A percentile compares a stretch with the other conserved stretches of the same genome.
These are phyloP conservation scores for Nasturtium officinale DNA, from an alignment of 345 rosid species.

Conservation along the genomic window DNA sequence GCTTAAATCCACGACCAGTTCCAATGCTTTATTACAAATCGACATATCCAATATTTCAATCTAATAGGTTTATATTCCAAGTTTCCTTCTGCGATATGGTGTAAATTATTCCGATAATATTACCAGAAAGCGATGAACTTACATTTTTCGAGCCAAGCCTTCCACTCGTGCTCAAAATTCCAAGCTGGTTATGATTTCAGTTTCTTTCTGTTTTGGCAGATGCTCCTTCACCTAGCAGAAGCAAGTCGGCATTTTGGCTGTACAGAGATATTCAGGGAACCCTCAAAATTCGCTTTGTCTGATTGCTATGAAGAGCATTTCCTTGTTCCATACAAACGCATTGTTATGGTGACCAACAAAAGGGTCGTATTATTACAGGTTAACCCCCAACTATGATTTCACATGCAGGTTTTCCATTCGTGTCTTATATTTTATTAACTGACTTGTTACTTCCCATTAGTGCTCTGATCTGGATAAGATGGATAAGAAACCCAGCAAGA, in stretches of 20 bases:
- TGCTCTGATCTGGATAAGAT: constrained; percentile 72
- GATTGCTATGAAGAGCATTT: constrained; percentile 90
- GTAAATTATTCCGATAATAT: not conserved
- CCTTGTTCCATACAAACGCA: constrained; percentile 71
- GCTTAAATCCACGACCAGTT: constrained; percentile 13
- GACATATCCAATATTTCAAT: constrained; percentile 9
- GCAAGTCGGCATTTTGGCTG: constrained; percentile 90
- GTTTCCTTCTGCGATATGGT: constrained; percentile 5
- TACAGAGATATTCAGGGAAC: constrained; percentile 90
- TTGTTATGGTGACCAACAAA: constrained; percentile 81
- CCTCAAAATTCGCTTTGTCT: constrained; percentile 86
- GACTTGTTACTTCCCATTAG: constrained; percentile 48
- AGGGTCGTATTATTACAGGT: constrained; percentile 92
- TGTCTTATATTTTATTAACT: constrained; percentile 17
- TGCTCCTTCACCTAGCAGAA: constrained; percentile 89
- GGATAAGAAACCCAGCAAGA: constrained; percentile 91
- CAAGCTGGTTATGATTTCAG: constrained; percentile 11
- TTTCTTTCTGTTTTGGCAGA: constrained; percentile 55
- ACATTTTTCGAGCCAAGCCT: constrained; percentile 12
- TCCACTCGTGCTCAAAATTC: constrained; percentile 19
- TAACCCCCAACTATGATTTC: constrained; percentile 19
- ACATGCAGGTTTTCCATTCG: constrained; percentile 9
- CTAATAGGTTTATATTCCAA: not conserved
- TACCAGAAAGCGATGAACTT: constrained; percentile 4
- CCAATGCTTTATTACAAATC: constrained; percentile 3